Evolutionary conservation across 345 rosid species (phyloP).

Genomic region (Angophora floribunda): DNA sequence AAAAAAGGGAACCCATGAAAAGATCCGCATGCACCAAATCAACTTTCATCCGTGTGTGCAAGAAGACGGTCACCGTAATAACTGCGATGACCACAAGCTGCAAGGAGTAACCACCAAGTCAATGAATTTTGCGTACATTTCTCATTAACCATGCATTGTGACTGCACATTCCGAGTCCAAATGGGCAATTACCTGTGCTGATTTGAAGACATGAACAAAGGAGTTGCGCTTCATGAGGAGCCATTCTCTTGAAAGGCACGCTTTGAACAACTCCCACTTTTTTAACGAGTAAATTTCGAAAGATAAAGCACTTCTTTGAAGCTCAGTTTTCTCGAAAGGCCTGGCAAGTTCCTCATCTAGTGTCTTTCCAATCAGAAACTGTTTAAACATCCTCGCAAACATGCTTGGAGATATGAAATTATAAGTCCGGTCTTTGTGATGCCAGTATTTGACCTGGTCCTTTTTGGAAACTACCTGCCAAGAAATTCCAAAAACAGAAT

Average conservation of each 20-base stretch:
- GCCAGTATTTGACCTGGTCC: conserved; percentile 67
- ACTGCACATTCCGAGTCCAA: not conserved
- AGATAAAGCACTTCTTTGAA: conserved; percentile 26
- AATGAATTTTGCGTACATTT: not conserved
- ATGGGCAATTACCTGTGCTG: conserved; percentile 20
- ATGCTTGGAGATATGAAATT: conserved; percentile 34
- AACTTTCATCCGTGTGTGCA: conserved; percentile 17
- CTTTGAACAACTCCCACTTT: conserved; percentile 53
- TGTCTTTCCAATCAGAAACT: conserved; percentile 22
- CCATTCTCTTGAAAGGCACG: conserved; percentile 53
- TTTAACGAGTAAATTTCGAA: conserved; percentile 29
- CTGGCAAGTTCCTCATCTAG: conserved; percentile 24
- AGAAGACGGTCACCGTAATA: conserved; percentile 28
- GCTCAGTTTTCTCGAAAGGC: conserved; percentile 23
- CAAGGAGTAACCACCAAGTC: not conserved
- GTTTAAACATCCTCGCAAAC: conserved; percentile 26
- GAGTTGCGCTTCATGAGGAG: conserved; percentile 47
- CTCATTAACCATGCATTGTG: not conserved
- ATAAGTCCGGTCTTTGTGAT: conserved; percentile 13
- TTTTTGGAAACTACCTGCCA: conserved; percentile 44
- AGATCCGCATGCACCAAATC: conserved; percentile 20
- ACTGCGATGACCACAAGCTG: conserved; percentile 30
- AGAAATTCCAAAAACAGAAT: not conserved
- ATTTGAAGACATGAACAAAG: conserved; percentile 24
- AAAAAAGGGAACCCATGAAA: conserved; percentile 32